phyloP scores from a whole-genome alignment of 768 basidiomycete species.

The Hydnomerulius pinastri region DNA sequence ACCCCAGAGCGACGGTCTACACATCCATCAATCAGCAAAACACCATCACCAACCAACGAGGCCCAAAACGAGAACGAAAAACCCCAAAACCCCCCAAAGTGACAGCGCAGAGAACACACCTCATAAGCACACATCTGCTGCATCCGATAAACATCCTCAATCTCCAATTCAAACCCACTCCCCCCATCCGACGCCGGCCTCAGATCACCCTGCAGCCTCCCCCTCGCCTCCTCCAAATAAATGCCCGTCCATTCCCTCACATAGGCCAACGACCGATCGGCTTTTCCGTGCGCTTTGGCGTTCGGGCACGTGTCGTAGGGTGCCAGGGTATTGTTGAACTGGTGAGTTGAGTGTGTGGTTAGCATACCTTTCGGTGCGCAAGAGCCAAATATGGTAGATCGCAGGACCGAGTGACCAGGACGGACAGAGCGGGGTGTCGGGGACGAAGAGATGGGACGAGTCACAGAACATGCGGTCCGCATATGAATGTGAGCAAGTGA shows the following conservation, averaged over 20 bases:
- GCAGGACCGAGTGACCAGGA: too few species aligned
- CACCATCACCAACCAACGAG: neutral
- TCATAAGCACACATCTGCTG: conserved; percentile 88
- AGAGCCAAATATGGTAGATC: neutral
- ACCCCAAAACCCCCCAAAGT: too few species aligned
- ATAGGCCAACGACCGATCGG: conserved; percentile 59
- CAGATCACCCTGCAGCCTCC: conserved; percentile 59
- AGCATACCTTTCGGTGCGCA: too few species aligned
- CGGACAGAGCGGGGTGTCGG: too few species aligned
- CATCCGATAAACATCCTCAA: conserved; percentile 73
- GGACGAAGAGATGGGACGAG: too few species aligned
- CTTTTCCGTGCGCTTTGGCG: conserved; percentile 45
- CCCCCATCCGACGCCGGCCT: conserved; percentile 14
- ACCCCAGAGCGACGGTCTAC: conserved; percentile 88
- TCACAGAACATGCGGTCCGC: too few species aligned
- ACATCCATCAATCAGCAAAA: neutral
- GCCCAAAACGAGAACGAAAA: neutral
- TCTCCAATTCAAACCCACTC: conserved; percentile 57
- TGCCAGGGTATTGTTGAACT: conserved; percentile 85
- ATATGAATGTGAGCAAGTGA: too few species aligned
- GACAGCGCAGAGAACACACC: too few species aligned
- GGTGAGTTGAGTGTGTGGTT: too few species aligned
- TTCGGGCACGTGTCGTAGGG: conserved; percentile 86
- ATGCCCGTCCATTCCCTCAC: conserved; percentile 64
- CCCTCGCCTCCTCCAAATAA: conserved; percentile 69